Base-by-base conservation (phyloP, 306 rosid species). In the Erythrophleum fordii region DNA sequence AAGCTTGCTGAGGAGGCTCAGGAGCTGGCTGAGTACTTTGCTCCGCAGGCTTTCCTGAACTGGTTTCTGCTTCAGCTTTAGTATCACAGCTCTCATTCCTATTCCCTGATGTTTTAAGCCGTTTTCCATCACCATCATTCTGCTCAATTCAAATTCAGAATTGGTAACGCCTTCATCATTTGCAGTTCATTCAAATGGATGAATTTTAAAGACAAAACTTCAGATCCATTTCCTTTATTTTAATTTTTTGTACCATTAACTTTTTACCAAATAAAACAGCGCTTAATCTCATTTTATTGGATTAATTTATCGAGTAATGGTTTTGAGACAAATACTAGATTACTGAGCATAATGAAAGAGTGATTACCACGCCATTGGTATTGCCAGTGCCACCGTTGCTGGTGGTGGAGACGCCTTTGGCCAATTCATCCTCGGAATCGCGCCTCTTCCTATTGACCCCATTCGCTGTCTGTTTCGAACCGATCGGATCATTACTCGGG, bases 1-100 rank as follows among this genome's bases (percentile, higher is more conserved):
- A 94, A 81, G 92, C 98, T 69, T 82, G 86, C 86, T 91, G 92
- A 1, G 94, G 93, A 79, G 97, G 90, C 51, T 94, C 97, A 0
- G 87, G 77, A 65, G 90, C 72, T 80, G 90, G 87, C 84, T 92
- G 87, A 58, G 86, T 66, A 55, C 67, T 82, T 82, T 85, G 83
- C 62, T 85, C 88, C 79, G 83, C 92, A 42, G 81, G 88, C 90
- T 88, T 92, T 82, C 92, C 95, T 83, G 97, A 88, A 84, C 91
- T 85, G 85, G 55, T 83, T 85, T 94, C 94, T 76, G 75, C 83
- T 85, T 89, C 94, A 65, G 79, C 85, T 86, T 91, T 88, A 37
- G 84, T 80, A 62, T 89, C 97, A 26, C 71, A 58, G 37, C 79
- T 87, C 35, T 92, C 95, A 44, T 81, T 88, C 65, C 76, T 83